A percentile compares a stretch with the other conserved stretches of the same genome.
These are phyloP conservation scores for Hirschioporus abietinus DNA, from an alignment of 768 basidiomycete genomes.

Conservation along the genomic window DNA sequence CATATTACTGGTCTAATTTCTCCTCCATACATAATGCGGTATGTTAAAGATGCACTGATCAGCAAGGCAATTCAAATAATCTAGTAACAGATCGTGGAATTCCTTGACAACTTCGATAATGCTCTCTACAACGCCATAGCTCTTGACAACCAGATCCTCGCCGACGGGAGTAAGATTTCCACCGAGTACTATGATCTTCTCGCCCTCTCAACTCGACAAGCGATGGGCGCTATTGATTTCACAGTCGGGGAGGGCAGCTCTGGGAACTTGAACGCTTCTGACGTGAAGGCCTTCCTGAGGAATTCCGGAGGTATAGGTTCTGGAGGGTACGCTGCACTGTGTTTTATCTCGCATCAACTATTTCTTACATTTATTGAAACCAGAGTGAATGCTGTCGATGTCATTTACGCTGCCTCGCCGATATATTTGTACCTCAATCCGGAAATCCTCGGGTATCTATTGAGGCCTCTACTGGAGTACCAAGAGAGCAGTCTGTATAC, in stretches of 20 bases:
- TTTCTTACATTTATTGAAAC: slow-evolving; percentile 1
- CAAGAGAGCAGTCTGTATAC: slow-evolving; percentile 16
- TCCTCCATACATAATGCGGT: slow-evolving; percentile 9
- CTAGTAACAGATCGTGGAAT: slow-evolving; percentile 15
- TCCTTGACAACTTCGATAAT: slow-evolving; percentile 16
- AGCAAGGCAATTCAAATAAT: slow-evolving; percentile 18
- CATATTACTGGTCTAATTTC: slow-evolving; percentile 15
- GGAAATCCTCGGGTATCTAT: slow-evolving; percentile 19
- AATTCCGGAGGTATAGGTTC: slow-evolving; percentile 8
- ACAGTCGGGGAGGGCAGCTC: slow-evolving; percentile 16
- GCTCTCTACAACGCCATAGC: slow-evolving; percentile 14
- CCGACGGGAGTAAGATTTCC: slow-evolving; percentile 18
- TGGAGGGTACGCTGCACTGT: slow-evolving; percentile 3
- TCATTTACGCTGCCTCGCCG: slow-evolving; percentile 25
- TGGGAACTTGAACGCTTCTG: slow-evolving; percentile 17
- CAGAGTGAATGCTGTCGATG: slow-evolving; percentile 28
- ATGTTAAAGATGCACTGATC: slow-evolving; percentile 14
- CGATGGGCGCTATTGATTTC: slow-evolving; percentile 21
- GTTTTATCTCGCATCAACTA: background rate
- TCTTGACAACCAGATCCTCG: slow-evolving; percentile 19
- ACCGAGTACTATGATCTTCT: slow-evolving; percentile 19
- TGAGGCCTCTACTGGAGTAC: slow-evolving; percentile 23
- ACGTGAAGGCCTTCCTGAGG: slow-evolving; percentile 21
- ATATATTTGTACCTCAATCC: slow-evolving; percentile 26
- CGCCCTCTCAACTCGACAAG: slow-evolving; percentile 22